Percentiles rank a stretch among this genome's conserved stretches.
These are phyloP conservation scores for Eremothecium cymbalariae DNA, from an alignment of 1,139 yeast genomes.

Conservation along the genomic window DNA sequence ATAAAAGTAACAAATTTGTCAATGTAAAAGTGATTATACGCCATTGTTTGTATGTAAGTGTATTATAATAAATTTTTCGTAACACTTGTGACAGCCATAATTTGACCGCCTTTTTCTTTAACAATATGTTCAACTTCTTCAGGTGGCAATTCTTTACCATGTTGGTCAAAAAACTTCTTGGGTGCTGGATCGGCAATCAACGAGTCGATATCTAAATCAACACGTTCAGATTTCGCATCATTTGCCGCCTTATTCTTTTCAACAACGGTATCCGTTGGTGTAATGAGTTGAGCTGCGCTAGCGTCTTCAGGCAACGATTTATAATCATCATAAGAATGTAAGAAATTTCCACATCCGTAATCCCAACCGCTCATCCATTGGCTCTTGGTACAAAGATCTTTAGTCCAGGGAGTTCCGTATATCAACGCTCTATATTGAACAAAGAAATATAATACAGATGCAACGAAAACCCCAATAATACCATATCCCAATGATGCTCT, in stretches of 20 bases:
- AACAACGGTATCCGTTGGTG: constrained; percentile 8
- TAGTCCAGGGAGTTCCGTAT: constrained; percentile 81
- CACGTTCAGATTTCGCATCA: constrained; percentile 8
- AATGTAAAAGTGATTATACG: too few species aligned
- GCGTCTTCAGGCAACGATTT: constrained; percentile 6
- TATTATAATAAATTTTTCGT: neutral
- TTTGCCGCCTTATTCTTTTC: neutral
- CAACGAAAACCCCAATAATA: constrained; percentile 42
- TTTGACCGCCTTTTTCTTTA: constrained; percentile 21
- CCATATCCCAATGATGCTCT: constrained; percentile 39
- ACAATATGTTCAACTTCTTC: constrained; percentile 21
- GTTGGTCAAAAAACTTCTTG: constrained; percentile 25
- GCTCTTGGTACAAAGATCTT: constrained; percentile 50
- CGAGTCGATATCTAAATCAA: constrained; percentile 16
- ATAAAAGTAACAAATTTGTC: too few species aligned
- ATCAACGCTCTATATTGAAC: constrained; percentile 61
- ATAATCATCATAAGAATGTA: constrained; percentile 24
- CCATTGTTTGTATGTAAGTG: constrained; percentile 1
- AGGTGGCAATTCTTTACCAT: constrained; percentile 22
- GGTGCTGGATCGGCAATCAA: constrained; percentile 18
- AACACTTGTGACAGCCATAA: constrained; percentile 8
- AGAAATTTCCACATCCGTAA: constrained; percentile 59
- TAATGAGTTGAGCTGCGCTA: constrained; percentile 3
- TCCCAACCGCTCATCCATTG: constrained; percentile 70
- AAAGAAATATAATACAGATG: constrained; percentile 49